Evolutionary conservation across 75 land plant genomes (phyloP), one percentile per base, ranked within the genome.

Genomic region (Sequoiadendron giganteum): DNA sequence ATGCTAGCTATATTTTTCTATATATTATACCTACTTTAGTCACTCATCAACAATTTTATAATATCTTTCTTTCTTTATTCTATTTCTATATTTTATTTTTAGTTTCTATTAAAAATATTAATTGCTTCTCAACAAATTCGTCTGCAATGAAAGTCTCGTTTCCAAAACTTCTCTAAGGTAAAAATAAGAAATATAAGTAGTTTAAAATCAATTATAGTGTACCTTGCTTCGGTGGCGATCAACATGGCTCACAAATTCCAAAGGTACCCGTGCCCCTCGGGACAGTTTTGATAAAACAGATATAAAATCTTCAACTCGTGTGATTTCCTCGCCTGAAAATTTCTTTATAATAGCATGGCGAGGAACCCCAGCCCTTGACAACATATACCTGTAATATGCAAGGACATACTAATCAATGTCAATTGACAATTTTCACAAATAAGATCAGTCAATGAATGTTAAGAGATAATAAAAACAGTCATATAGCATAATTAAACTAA

Each of bases 351-450:
- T 96, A 83, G 97, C 96, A 90, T 96, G 98, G 49, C 96, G 93
- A 54, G 98, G 98, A 87, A 97, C 99, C 32, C 98, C 98, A 56
- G 99, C 99, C 89, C 99, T 90, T n/a, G 95, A 96, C 28, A 97
- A 91, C 99, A 97, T 97, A 85, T 97, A 97, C 75, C 98, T 96
- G 87, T 79, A 90, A 87, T 34, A 21, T 25, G n/a, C 38, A 73
- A 82, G 13, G 45, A n/a, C 61, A 88, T 32, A 83, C 30, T 87
- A 83, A 87, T 28, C 32, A 83, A 52, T 47, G 13, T 83, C 83
- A n/a, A 8, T 86, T 39, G 21, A 75, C 39, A 36, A 73, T 36
- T 83, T 86, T 86, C 10, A 25, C 47, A 70, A 25, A 10, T 28
- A 56, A 10, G 18, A 2, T 28, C 56, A n/a, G 70, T n/a, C 32